These are phyloP conservation scores for Acmispon strigosus DNA, from an alignment of 306 rosid genomes.

Conservation along the genomic window DNA sequence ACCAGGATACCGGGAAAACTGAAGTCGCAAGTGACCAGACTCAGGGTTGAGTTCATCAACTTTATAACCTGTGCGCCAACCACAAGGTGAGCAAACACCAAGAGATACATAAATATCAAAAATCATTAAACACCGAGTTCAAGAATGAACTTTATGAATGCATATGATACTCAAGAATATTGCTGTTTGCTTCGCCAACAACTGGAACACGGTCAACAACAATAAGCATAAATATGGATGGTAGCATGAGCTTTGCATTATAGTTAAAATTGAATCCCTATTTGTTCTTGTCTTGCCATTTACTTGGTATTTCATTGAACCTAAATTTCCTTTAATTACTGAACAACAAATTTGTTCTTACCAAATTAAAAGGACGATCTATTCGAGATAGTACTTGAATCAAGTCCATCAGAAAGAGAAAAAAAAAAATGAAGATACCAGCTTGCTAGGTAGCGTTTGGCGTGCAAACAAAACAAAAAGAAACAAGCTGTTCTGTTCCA, in stretches of 20 bases:
- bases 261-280: neutral
- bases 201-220: neutral
- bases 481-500: too few relatives aligned
- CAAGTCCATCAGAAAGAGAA: neutral
- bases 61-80: conserved; percentile 54
- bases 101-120: neutral
- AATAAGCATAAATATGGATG: neutral
- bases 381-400: neutral
- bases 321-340: neutral
- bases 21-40: conserved; percentile 70
- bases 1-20: conserved; percentile 89
- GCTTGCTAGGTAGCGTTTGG: too few relatives aligned
- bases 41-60: conserved; percentile 63
- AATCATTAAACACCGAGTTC: neutral
- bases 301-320: neutral
- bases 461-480: too few relatives aligned
- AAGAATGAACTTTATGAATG: neutral
- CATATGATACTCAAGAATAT: neutral
- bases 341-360: neutral
- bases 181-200: neutral
- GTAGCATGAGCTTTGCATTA: neutral
- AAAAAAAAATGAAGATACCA: too few relatives aligned
- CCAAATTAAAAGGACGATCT: neutral
- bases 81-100: conserved; percentile 28
- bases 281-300: neutral